Base-by-base conservation (phyloP, 2,329 filamentous ascomycete species). In the Lomentospora prolificans region DNA sequence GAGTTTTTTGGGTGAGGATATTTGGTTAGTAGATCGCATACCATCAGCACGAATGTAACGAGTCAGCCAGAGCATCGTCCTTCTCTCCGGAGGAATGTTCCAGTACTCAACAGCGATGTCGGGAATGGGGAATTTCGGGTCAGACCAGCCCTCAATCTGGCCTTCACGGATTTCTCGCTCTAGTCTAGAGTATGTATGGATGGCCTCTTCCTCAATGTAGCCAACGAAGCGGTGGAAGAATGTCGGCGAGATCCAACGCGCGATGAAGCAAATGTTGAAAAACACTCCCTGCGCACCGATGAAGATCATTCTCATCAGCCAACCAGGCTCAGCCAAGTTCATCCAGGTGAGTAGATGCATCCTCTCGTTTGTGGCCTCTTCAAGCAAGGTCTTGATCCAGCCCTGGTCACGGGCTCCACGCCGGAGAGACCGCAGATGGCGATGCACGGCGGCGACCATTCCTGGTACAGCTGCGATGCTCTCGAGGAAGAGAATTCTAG, bases 181-280 rank as follows among this genome's bases (percentile, higher is more conserved):
- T 58, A 90, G 89, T 52, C 90, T 84, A 0, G 90, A 94, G 74
- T 99, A 99, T 0, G 94, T 99, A 66, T 95, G 81, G 1, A 97
- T 92, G 7, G 94, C 94, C 70, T 99, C 94, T 69, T 99, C 94
- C 70, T 99, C 94, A 10, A 99, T 82, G 64, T 97, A 97, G 1
- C 91, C 94, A 55, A 97, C 91, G 69, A 99, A 97, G 48, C 94
- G 86, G 70, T 99, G 94, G 65, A 89, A 92, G 60, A 89, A 92
- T 59, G 85, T 84, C 5, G 94, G 92, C 1, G 86, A 90, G 58
- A 96, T 65, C 31, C 99, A 83, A 72, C 97, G 97, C 50, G 86
- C 80, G 59, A 96, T 58, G 77, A 99, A 97, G 68, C 97, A 82
- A 60, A 84, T 81, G 72, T 99, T 99, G 80, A 95, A 96, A 77